Evolutionary conservation across 768 basidiomycete species (phyloP).

Genomic region (Tremella mesenterica): DNA sequence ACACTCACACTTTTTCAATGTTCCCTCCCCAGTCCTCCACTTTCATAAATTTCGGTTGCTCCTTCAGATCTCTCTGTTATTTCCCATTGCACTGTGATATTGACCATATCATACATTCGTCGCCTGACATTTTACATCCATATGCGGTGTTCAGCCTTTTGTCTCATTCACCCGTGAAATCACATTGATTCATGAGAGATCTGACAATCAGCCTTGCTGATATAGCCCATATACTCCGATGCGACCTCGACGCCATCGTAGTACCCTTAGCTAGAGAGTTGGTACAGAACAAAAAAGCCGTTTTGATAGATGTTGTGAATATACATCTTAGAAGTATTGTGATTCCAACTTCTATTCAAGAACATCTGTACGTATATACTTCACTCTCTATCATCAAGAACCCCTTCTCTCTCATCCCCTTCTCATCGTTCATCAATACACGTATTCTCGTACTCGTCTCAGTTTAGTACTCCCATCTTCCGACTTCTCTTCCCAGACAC

Average conservation of each 20-base stretch:
- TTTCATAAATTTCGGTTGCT: too few relatives aligned
- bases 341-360: conserved; percentile 50
- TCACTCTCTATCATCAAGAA: neutral
- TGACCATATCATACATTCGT: too few relatives aligned
- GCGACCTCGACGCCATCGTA: conserved; percentile 52
- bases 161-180: neutral
- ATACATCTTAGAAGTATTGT: conserved; percentile 69
- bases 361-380: conserved; percentile 28
- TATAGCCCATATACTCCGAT: conserved; percentile 37
- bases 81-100: too few relatives aligned
- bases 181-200: too few relatives aligned
- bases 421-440: too few relatives aligned
- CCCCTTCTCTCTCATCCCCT: too few relatives aligned
- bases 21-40: too few relatives aligned
- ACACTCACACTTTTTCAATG: neutral
- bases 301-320: conserved; percentile 78
- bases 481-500: too few relatives aligned
- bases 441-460: too few relatives aligned
- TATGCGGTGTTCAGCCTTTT: neutral
- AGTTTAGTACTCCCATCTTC: too few relatives aligned
- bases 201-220: conserved; percentile 31
- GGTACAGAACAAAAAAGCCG: conserved; percentile 79
- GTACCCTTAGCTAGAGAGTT: conserved; percentile 88
- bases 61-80: too few relatives aligned
- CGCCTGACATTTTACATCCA: neutral